Evolutionary conservation across 2,329 filamentous ascomycete species (phyloP).

Genomic region (Penicillium aurantiogriseum): DNA sequence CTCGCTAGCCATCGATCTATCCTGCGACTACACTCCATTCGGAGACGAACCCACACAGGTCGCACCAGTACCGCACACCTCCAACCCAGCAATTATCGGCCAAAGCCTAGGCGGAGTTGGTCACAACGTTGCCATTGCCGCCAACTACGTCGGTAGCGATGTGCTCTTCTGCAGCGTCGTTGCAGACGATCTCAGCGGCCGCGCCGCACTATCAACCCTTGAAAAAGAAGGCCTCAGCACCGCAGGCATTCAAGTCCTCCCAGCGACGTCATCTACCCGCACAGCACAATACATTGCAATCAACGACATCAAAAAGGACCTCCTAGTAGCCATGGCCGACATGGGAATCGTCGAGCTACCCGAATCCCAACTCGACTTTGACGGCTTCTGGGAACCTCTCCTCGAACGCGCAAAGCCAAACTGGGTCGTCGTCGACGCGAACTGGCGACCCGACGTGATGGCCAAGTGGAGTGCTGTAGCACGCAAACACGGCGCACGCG

Average conservation of each 20-base stretch:
- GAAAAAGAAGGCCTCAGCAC: constrained; percentile 60
- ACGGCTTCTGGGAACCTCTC: constrained; percentile 60
- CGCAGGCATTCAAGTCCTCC: constrained; percentile 60
- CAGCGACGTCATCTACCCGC: constrained; percentile 54
- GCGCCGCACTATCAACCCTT: constrained; percentile 67
- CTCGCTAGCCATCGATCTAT: constrained; percentile 83
- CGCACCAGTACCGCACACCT: constrained; percentile 63
- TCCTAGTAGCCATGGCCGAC: constrained; percentile 92
- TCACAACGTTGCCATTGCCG: constrained; percentile 84
- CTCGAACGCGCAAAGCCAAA: constrained; percentile 60
- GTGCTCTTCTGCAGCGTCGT: constrained; percentile 78
- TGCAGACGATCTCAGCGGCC: constrained; percentile 75
- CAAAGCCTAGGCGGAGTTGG: constrained; percentile 90
- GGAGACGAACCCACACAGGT: constrained; percentile 34
- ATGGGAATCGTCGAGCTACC: constrained; percentile 73
- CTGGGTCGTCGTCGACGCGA: constrained; percentile 83
- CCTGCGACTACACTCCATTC: constrained; percentile 70
- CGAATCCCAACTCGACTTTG: constrained; percentile 41
- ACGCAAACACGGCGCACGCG: constrained; percentile 54
- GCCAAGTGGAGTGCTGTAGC: constrained; percentile 65
- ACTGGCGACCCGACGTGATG: constrained; percentile 71
- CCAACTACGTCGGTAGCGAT: constrained; percentile 64
- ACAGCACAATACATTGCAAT: constrained; percentile 91
- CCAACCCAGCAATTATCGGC: constrained; percentile 76
- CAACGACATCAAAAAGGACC: constrained; percentile 78